Base-by-base conservation (phyloP, 345 rosid species). In the Anastatica hierochuntica region DNA sequence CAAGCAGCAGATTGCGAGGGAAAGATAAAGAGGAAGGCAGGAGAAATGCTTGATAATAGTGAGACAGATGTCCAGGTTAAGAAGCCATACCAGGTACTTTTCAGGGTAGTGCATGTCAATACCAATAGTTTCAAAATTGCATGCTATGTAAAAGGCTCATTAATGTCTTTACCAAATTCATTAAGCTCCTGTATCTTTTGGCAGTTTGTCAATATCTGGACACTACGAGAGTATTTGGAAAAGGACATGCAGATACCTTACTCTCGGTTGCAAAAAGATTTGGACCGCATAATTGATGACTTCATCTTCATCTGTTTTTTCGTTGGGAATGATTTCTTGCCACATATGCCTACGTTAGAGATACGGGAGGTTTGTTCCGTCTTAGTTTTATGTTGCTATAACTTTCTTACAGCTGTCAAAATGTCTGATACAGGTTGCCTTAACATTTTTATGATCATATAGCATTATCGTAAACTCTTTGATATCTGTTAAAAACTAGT, bases 271-370 rank as follows among this genome's bases (percentile, higher is more conserved):
- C 49, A 69, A 68, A 72, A 79, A 53, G 74, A 73, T 70, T 43
- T 88, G 18, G 97, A 92, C 54, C 72, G 89, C 55, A 66, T 83
- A 43, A 83, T 85, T 72, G 97, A 92, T 68, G 97, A 92, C 72
- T 92, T 92, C 69, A 74, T 92, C 68, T 92, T 92, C 77, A 88
- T 92, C 43, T 88, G 98, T 67, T 88, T 92, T 72, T 92, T 92
- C 21, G 98, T 88, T 59, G 98, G 98, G 53, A 92, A 92, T 67
- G 98, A 92, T 76, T 92, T 92, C 58, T 67, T 92, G 66, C 98
- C 98, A 23, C 97, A 88, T 70, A 92, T 92, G 98, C 98, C 98
- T 10, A 88, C 98, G 0, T 52, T 92, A 55, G 98, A 92, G 77
- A 92, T 92, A 69, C 89, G 87, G 2, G 98, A 92, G 98, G 98